Percentiles rank a stretch among this genome's conserved stretches.
phyloP scores from a whole-genome alignment of 75 land plant species.

The Cupressus sempervirens region DNA sequence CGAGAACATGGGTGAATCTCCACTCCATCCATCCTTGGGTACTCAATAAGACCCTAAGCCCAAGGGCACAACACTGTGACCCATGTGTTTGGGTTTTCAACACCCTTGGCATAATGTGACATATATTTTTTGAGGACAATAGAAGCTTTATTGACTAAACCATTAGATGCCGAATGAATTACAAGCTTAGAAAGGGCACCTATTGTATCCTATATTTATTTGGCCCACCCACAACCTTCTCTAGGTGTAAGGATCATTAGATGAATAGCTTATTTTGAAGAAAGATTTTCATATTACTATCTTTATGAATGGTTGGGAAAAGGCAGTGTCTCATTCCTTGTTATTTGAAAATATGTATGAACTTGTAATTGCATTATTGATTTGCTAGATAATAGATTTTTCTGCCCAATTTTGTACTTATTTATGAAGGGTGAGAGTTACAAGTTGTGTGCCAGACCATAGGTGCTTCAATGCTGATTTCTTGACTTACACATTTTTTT shows the following conservation, averaged over 20 bases:
- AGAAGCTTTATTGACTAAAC: not conserved
- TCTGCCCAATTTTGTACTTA: not conserved
- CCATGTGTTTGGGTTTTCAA: too few relatives aligned
- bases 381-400: not conserved
- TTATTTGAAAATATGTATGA: not conserved
- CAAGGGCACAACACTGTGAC: too few relatives aligned
- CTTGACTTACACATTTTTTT: not conserved
- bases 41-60: too few relatives aligned
- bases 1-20: too few relatives aligned
- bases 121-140: not conserved
- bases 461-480: not conserved
- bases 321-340: not conserved
- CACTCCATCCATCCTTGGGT: too few relatives aligned
- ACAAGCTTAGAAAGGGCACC: not conserved
- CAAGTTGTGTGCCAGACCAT: not conserved
- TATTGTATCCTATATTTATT: not conserved
- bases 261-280: not conserved
- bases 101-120: not conserved
- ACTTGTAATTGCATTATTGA: not conserved
- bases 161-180: not conserved
- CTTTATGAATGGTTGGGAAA: not conserved
- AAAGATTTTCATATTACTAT: not conserved
- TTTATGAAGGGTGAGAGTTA: not conserved
- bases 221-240: not conserved
- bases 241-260: not conserved